These are phyloP conservation scores for Russula olivacea DNA, from an alignment of 768 basidiomycete species.

Conservation along the genomic window DNA sequence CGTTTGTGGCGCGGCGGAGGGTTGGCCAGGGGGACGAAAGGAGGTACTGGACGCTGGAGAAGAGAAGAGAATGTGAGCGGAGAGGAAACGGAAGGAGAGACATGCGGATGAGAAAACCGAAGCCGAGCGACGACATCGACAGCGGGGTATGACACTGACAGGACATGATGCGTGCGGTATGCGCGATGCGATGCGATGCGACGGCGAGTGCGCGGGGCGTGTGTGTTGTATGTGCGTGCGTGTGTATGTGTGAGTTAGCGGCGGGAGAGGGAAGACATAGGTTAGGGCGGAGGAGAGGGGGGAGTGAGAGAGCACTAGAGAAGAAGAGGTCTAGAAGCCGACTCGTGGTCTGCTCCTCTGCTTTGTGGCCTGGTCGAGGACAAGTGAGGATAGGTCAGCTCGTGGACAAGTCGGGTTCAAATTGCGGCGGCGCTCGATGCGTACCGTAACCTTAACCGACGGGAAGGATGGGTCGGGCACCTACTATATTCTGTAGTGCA, in stretches of 20 bases:
- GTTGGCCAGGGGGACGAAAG: constrained; percentile 16
- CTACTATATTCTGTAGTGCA: neutral
- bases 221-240: neutral
- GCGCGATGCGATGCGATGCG: neutral
- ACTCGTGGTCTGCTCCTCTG: neutral
- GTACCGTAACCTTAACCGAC: constrained; percentile 8
- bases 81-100: constrained; percentile 7
- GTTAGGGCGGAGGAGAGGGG: neutral
- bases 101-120: neutral
- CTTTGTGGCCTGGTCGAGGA: neutral
- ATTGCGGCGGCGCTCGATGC: constrained; percentile 19
- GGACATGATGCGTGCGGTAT: constrained; percentile 26
- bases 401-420: constrained; percentile 2
- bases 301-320: neutral
- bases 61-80: constrained; percentile 19
- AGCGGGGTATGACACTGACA: constrained; percentile 24
- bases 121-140: constrained; percentile 23
- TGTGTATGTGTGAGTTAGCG: constrained; percentile 1
- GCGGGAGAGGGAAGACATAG: constrained; percentile 19
- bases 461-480: constrained; percentile 5
- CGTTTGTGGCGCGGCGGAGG: constrained; percentile 18
- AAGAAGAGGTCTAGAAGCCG: neutral
- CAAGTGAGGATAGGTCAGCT: neutral
- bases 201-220: neutral
- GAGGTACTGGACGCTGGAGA: constrained; percentile 18